Evolutionary conservation across 2,329 filamentous ascomycete genomes (phyloP).

Genomic region (Hymenoscyphus infarciens): DNA sequence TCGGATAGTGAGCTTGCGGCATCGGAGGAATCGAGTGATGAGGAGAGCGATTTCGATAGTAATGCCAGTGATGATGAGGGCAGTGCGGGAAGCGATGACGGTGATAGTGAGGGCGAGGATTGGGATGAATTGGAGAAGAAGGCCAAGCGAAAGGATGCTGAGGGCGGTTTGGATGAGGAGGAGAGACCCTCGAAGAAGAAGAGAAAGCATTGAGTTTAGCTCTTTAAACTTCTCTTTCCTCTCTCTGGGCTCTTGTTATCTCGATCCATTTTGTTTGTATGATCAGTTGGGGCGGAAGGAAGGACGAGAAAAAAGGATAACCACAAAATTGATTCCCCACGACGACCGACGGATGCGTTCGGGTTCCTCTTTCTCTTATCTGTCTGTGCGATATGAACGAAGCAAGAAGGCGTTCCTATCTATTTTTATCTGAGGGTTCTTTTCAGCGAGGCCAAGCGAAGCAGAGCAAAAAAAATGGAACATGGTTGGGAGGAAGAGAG

Average conservation of each 20-base stretch:
- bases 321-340: constrained; percentile 2
- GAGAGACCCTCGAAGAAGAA: constrained; percentile 68
- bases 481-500: background rate
- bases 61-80: constrained; percentile 80
- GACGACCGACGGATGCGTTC: no score
- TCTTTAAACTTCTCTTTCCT: background rate
- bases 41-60: constrained; percentile 90
- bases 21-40: constrained; percentile 75
- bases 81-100: constrained; percentile 68
- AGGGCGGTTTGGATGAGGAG: constrained; percentile 64
- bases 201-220: constrained; percentile 45
- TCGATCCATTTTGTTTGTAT: constrained; percentile 1
- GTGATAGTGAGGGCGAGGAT: constrained; percentile 78
- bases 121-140: constrained; percentile 96
- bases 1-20: constrained; percentile 74
- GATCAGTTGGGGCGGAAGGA: background rate
- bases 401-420: background rate
- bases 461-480: background rate
- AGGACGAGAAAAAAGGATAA: background rate
- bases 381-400: background rate
- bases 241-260: background rate
- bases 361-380: background rate
- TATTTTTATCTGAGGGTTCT: background rate
- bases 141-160: constrained; percentile 78
- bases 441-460: background rate